phyloP scores from a whole-genome alignment of 495 filamentous ascomycete genomes.

The Xylaria curta region DNA sequence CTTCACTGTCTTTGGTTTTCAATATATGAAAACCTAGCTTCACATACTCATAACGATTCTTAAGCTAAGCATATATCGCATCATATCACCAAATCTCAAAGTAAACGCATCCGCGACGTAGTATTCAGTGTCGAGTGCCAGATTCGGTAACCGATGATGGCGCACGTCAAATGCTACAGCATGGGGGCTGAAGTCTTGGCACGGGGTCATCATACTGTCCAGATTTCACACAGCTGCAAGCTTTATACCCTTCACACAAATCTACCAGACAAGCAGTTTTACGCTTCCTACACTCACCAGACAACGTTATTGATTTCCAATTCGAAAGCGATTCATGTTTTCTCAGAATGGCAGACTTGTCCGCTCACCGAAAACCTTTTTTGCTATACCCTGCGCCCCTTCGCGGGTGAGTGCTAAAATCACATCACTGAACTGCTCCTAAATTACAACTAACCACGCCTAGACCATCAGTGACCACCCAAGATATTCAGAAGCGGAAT shows the following conservation, averaged over 20 bases:
- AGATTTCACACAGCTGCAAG: no score
- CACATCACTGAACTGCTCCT: not conserved
- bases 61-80: not conserved
- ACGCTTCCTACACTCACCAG: not conserved
- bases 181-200: no score
- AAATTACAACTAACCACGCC: not conserved
- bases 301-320: not conserved
- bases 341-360: not conserved
- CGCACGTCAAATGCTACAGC: no score
- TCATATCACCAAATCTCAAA: no score
- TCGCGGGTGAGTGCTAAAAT: constrained; percentile 8
- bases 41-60: not conserved
- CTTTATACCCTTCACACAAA: not conserved
- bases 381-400: not conserved
- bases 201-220: no score
- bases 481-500: not conserved
- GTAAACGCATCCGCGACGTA: no score
- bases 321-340: not conserved
- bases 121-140: not conserved
- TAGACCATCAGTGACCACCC: not conserved
- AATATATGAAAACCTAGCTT: not conserved
- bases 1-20: not conserved
- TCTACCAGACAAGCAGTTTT: not conserved
- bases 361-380: not conserved
- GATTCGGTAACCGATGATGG: no score